Base-by-base conservation (phyloP, 148 eudicot genomes). In the Rhododendron ovatum region DNA sequence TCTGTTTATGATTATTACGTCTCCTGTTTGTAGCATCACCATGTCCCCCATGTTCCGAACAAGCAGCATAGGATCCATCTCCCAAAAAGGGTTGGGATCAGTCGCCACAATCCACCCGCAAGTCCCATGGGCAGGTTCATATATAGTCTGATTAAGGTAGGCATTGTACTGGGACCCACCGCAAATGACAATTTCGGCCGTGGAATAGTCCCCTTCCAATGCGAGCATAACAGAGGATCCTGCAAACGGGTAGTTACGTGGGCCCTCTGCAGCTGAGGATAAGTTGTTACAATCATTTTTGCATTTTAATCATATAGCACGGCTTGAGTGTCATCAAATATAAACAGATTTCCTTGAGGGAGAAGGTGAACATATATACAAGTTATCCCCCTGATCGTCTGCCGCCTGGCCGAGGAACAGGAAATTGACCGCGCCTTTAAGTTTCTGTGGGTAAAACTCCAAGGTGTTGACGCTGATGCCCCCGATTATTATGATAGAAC, bases 1-100 rank as follows among this genome's bases (percentile, higher is more conserved):
- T 1, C 99, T 98, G 74, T 96, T 96, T 8, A 96, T 93, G 71
- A 95, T 92, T 76, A 95, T 45, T 7, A 93, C 93, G 0, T 95
- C 94, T 20, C 99, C 97, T 1, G 90, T 93, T 1, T 98, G 99
- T 4, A 95, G 89, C 91, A 94, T 93, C 22, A 96, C 98, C 97
- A 96, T 96, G 18, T 96, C 99, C n/a, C 98, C 99, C 98, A 96
- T 96, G 51, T 94, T 90, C 88, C 99, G 84, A 37, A 84, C 87
- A 71, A 95, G 90, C 7, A 98, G 98, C 99, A 96, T 96, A 2
- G 90, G 91, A 89, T 96, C 98, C 95, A 90, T 90, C 65, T 93
- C 97, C 99, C 98, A 95, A 85, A 83, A 89, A 11, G 98, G 89
- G 86, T 92, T 89, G 24, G 86, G 84, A 0, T 55, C 43, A 15